These are phyloP conservation scores for Sambucus nigra DNA, from an alignment of 129 eudicot species.

Conservation along the genomic window DNA sequence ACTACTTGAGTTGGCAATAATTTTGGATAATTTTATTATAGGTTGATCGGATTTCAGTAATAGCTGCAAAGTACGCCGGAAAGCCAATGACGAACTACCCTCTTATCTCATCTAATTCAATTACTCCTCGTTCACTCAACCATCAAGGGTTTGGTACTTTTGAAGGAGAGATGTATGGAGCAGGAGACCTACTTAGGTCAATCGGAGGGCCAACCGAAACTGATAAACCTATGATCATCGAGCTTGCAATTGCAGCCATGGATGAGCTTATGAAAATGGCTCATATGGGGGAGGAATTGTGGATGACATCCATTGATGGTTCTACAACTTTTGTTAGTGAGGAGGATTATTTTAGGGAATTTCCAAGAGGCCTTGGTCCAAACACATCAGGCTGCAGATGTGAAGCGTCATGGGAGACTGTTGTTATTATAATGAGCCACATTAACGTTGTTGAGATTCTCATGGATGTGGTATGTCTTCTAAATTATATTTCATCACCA, in stretches of 20 bases:
- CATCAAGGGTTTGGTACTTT: conserved; percentile 23
- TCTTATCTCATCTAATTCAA: conserved; percentile 21
- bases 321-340: conserved; percentile 28
- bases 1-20: not conserved
- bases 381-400: conserved; percentile 20
- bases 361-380: conserved; percentile 41
- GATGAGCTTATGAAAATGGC: conserved; percentile 50
- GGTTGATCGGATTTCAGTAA: conserved; percentile 65
- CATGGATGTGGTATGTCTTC: conserved; percentile 54
- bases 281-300: conserved; percentile 41
- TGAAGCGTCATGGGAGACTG: conserved; percentile 53
- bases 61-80: conserved; percentile 78
- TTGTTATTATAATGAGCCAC: conserved; percentile 49
- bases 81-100: conserved; percentile 38
- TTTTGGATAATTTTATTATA: conserved; percentile 9
- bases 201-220: conserved; percentile 32
- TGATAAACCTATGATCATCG: conserved; percentile 46
- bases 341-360: conserved; percentile 33
- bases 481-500: too few relatives aligned
- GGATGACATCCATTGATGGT: conserved; percentile 34
- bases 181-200: conserved; percentile 31
- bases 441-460: conserved; percentile 51
- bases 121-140: conserved; percentile 26
- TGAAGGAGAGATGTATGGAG: conserved; percentile 36
- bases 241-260: conserved; percentile 59